phyloP scores from a whole-genome alignment of 1,139 yeast species.

The Saccharomycopsis phalli region DNA sequence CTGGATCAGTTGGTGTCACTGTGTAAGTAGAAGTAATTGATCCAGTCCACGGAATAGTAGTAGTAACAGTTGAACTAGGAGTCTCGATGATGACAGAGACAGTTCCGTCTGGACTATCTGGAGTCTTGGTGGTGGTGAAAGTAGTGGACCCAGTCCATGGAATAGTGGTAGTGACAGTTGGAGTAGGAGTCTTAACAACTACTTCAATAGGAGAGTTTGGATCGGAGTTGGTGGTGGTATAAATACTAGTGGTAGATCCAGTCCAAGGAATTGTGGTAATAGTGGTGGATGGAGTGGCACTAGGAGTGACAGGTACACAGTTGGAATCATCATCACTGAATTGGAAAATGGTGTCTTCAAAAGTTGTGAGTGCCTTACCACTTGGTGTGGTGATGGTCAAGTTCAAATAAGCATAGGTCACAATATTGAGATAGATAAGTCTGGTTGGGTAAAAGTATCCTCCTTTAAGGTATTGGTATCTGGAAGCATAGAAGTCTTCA shows the following conservation, averaged over 20 bases:
- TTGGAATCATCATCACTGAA: conserved; percentile 19
- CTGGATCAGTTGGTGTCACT: background rate
- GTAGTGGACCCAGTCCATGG: conserved; percentile 5
- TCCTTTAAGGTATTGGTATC: conserved; percentile 8
- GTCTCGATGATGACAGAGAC: background rate
- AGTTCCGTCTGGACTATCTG: background rate
- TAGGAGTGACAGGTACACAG: background rate
- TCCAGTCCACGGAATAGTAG: background rate
- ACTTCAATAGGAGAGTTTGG: conserved; percentile 3
- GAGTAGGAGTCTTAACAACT: conserved; percentile 5
- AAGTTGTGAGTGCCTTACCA: conserved; percentile 1
- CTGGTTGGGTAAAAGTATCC: conserved; percentile 16
- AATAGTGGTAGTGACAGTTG: conserved; percentile 5
- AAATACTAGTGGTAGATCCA: background rate
- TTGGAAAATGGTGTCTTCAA: conserved; percentile 1
- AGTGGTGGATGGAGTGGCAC: background rate
- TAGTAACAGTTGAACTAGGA: background rate
- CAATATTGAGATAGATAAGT: conserved; percentile 1
- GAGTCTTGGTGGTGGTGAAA: conserved; percentile 1
- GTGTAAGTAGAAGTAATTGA: background rate
- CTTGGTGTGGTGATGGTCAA: conserved; percentile 1
- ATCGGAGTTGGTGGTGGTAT: conserved; percentile 4
- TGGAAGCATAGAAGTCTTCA: background rate
- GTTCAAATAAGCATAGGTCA: background rate
- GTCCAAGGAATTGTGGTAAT: conserved; percentile 4